Evolutionary conservation across 1,284 basidiomycete species (phyloP).

Genomic region (Ganoderma meredithae): DNA sequence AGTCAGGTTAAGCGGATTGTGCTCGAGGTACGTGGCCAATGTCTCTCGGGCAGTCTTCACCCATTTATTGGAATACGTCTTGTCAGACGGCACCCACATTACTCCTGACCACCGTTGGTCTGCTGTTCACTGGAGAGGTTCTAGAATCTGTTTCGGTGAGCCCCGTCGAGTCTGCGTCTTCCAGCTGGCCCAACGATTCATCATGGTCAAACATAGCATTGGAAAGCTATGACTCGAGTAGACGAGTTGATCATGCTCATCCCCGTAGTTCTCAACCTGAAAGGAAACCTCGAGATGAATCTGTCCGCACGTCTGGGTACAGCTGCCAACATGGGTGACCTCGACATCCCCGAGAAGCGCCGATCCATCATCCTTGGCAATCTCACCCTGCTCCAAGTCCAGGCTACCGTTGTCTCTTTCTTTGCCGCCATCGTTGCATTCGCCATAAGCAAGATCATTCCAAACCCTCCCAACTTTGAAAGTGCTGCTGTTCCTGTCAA

Average conservation of each 20-base stretch:
- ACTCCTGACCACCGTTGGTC: constrained; percentile 72
- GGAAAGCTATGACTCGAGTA: constrained; percentile 88
- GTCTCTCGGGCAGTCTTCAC: not conserved
- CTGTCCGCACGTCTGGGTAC: constrained; percentile 82
- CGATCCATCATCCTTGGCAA: constrained; percentile 83
- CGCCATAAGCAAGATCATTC: constrained; percentile 60
- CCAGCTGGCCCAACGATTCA: not conserved
- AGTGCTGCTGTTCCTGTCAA: not conserved
- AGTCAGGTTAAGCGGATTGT: constrained; percentile 64
- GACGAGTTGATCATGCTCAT: constrained; percentile 98
- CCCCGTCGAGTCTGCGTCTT: constrained; percentile 19
- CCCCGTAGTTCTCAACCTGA: constrained; percentile 94
- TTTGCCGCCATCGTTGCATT: constrained; percentile 87
- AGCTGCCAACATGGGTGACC: constrained; percentile 86
- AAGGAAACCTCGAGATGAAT: constrained; percentile 97
- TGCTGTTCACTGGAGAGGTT: constrained; percentile 90
- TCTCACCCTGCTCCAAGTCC: constrained; percentile 89
- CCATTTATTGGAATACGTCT: not conserved
- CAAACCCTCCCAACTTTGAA: constrained; percentile 18
- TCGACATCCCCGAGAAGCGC: constrained; percentile 77
- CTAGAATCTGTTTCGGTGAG: constrained; percentile 86
- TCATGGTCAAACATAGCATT: constrained; percentile 57
- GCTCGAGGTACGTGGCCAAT: constrained; percentile 57
- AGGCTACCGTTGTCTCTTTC: constrained; percentile 90
- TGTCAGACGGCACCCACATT: constrained; percentile 77